These are phyloP conservation scores for Cercophora scortea DNA, from an alignment of 495 filamentous ascomycete genomes.

Conservation along the genomic window DNA sequence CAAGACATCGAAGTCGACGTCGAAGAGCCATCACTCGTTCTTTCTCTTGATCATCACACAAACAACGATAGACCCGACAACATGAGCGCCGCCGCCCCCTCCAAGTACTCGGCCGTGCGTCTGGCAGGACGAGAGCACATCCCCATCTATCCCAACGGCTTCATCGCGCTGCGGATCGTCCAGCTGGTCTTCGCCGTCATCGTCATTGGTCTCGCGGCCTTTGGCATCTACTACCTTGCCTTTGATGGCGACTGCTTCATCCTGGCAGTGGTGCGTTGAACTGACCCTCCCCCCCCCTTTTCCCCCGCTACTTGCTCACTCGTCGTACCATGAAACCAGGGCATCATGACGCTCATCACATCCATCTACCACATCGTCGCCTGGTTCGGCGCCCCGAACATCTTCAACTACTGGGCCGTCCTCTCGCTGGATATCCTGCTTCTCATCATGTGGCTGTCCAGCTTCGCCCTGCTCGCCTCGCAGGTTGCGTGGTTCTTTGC, in stretches of 20 bases:
- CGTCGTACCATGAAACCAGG: constrained; percentile 11
- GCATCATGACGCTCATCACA: constrained; percentile 29
- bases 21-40: too few relatives aligned
- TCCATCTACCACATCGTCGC: constrained; percentile 36
- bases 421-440: constrained; percentile 37
- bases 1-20: too few relatives aligned
- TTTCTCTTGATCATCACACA: too few relatives aligned
- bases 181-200: constrained; percentile 59
- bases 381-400: constrained; percentile 13
- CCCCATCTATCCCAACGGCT: constrained; percentile 34
- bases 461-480: constrained; percentile 33
- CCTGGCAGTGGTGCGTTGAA: constrained; percentile 36
- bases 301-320: too few relatives aligned
- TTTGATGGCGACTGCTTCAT: constrained; percentile 23
- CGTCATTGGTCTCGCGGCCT: constrained; percentile 59
- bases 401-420: constrained; percentile 45
- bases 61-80: too few relatives aligned
- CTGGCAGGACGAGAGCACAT: constrained; percentile 34
- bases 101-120: constrained; percentile 18
- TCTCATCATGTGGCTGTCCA: constrained; percentile 38
- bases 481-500: constrained; percentile 18
- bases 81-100: not conserved
- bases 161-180: constrained; percentile 51
- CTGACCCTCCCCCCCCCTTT: too few relatives aligned
- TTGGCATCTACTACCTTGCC: constrained; percentile 35